Conservation (phyloP, 805 yeast genomes). For the Yamadazyma olivae region DNA sequence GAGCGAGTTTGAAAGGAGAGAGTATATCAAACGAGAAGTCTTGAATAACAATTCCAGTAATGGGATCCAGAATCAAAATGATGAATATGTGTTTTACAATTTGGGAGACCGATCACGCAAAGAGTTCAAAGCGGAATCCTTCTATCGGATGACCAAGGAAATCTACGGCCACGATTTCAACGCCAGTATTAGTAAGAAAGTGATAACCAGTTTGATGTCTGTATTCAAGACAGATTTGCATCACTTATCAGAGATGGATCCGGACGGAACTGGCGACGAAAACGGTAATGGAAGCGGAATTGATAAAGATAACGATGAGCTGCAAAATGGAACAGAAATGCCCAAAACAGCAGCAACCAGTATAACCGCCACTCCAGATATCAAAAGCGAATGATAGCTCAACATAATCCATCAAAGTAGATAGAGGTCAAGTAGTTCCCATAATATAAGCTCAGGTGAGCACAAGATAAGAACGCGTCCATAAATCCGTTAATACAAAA, state of each 20-base stretch:
- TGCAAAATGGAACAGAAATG: too few relatives aligned
- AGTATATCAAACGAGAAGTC: slow-evolving; percentile 22
- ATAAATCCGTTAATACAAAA: too few relatives aligned
- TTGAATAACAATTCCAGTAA: slow-evolving; percentile 3
- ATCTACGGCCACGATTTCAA: slow-evolving; percentile 25
- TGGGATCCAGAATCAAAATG: slow-evolving; percentile 12
- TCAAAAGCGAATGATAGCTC: too few relatives aligned
- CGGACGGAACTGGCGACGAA: background rate
- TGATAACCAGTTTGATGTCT: slow-evolving; percentile 21
- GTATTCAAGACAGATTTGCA: slow-evolving; percentile 17
- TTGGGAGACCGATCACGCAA: slow-evolving; percentile 31
- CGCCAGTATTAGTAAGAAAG: slow-evolving; percentile 14
- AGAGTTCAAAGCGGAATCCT: slow-evolving; percentile 30
- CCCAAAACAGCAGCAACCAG: background rate
- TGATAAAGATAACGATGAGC: background rate
- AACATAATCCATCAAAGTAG: too few relatives aligned
- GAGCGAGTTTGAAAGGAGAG: slow-evolving; percentile 24
- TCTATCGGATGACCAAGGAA: slow-evolving; percentile 21
- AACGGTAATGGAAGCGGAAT: slow-evolving; percentile 2
- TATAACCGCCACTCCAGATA: too few relatives aligned
- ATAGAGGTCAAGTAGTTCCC: too few relatives aligned
- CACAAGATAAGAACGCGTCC: too few relatives aligned
- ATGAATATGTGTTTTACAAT: slow-evolving; percentile 18
- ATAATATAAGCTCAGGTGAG: too few relatives aligned
- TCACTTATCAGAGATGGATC: background rate